phyloP scores from a whole-genome alignment of 306 rosid species.

The Glycine soja region DNA sequence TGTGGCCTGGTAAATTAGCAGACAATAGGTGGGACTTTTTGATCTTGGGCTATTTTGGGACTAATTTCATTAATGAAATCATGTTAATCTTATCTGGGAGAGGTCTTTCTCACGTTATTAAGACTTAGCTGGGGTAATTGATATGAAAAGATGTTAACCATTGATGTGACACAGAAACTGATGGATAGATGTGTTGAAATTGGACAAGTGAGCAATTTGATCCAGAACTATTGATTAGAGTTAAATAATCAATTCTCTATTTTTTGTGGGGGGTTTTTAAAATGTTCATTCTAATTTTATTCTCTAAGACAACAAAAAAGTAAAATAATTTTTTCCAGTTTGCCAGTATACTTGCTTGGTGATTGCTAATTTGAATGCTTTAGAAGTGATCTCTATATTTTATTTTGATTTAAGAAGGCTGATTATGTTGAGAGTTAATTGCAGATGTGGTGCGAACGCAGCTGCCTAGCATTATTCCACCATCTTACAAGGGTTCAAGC shows the following conservation, averaged over 20 bases:
- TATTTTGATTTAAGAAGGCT: slow-evolving; percentile 28
- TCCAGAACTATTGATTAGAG: slow-evolving; percentile 24
- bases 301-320: background rate
- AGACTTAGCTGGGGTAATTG: background rate
- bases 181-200: slow-evolving; percentile 1
- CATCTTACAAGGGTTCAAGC: slow-evolving; percentile 94
- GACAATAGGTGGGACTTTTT: background rate
- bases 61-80: background rate
- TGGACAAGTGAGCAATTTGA: background rate
- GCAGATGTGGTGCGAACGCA: slow-evolving; percentile 75
- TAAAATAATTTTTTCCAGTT: background rate
- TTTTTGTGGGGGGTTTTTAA: background rate
- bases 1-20: background rate
- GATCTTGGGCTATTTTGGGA: background rate
- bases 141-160: background rate
- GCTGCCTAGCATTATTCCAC: slow-evolving; percentile 81
- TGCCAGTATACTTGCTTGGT: slow-evolving; percentile 6
- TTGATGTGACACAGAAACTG: background rate
- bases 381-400: background rate
- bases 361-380: slow-evolving; percentile 31
- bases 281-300: background rate
- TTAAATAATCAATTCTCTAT: background rate
- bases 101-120: slow-evolving; percentile 1
- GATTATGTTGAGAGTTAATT: slow-evolving; percentile 36
- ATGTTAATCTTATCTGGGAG: background rate